phyloP scores from a whole-genome alignment of 116 monocot species.

The Papilionanthe hybrid region DNA sequence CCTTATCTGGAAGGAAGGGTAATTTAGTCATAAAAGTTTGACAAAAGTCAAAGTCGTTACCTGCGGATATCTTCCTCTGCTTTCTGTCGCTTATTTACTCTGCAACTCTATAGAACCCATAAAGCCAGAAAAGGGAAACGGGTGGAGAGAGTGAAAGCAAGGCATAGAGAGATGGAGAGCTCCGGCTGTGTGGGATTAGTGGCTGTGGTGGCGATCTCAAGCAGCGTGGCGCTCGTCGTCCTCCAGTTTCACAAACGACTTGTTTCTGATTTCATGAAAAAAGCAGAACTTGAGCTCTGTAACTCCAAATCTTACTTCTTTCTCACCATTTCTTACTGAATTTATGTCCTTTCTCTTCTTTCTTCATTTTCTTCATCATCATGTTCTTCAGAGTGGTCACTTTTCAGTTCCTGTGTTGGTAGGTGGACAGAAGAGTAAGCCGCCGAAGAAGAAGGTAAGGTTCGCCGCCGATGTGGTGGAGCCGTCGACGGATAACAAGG shows the following conservation, averaged over 20 bases:
- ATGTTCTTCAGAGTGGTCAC: no score
- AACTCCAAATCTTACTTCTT: background rate
- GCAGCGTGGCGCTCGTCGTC: constrained; percentile 15
- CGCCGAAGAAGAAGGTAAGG: constrained; percentile 41
- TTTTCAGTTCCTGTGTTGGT: no score
- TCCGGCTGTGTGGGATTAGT: constrained; percentile 12
- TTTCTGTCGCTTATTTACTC: background rate
- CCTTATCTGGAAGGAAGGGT: no score
- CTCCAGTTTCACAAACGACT: constrained; percentile 12
- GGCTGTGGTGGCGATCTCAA: constrained; percentile 15
- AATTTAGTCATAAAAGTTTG: no score
- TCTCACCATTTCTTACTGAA: background rate
- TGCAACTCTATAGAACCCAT: background rate
- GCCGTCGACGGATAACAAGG: constrained; percentile 49
- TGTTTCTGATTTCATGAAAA: constrained; percentile 14
- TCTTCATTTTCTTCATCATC: background rate
- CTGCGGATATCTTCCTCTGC: no score
- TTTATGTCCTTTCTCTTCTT: background rate
- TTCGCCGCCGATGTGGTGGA: constrained; percentile 56
- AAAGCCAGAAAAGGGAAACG: background rate
- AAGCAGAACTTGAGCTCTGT: constrained; percentile 8
- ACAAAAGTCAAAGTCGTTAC: no score
- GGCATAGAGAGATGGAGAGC: constrained; percentile 11
- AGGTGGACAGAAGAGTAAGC: background rate
- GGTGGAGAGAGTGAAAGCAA: background rate